phyloP scores from a whole-genome alignment of 2,329 filamentous ascomycete species.

The Cytospora mali region DNA sequence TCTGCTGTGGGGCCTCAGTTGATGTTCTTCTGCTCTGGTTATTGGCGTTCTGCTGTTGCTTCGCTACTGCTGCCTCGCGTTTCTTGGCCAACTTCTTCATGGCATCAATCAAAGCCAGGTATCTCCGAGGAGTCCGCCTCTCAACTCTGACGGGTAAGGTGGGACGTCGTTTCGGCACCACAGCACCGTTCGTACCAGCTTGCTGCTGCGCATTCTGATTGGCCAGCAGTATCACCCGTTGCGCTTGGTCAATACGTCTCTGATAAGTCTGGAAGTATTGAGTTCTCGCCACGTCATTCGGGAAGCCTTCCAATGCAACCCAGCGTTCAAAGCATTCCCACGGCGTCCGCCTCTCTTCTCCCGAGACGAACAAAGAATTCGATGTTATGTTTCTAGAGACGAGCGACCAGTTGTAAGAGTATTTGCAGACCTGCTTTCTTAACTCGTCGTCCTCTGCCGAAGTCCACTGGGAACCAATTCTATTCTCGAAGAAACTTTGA shows the following conservation, averaged over 20 bases:
- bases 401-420: conserved; percentile 96
- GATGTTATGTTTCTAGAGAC: conserved; percentile 80
- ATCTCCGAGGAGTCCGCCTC: conserved; percentile 80
- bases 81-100: conserved; percentile 97
- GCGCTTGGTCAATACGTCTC: conserved; percentile 61
- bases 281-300: conserved; percentile 91
- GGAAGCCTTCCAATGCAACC: conserved; percentile 88
- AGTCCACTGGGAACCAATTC: conserved; percentile 89
- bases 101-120: conserved; percentile 85
- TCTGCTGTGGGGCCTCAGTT: conserved; percentile 61
- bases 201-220: conserved; percentile 51
- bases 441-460: conserved; percentile 88
- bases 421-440: conserved; percentile 81
- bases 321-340: conserved; percentile 99
- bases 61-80: conserved; percentile 80
- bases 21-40: conserved; percentile 81
- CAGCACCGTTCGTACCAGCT: conserved; percentile 42
- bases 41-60: conserved; percentile 79
- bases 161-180: conserved; percentile 64
- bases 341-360: conserved; percentile 84
- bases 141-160: conserved; percentile 86
- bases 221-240: conserved; percentile 56
- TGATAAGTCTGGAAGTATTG: conserved; percentile 85
- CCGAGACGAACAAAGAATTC: conserved; percentile 77
- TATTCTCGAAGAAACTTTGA: conserved; percentile 85